phyloP scores from a whole-genome alignment of 2,329 filamentous ascomycete genomes.

The Xylariaceae sp. region DNA sequence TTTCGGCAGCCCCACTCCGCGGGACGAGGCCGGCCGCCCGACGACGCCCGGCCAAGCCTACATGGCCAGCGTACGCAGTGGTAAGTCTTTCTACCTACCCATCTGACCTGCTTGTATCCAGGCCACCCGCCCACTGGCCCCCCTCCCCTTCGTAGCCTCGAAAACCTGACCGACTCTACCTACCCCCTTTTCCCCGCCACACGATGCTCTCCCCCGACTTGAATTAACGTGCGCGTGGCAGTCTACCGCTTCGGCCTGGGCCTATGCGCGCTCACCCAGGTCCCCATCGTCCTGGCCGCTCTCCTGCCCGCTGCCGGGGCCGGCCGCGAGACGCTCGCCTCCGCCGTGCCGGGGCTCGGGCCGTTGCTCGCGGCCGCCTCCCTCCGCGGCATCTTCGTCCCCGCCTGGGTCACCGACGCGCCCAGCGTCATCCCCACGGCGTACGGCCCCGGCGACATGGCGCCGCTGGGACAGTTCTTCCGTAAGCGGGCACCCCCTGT shows the following conservation, averaged over 20 bases:
- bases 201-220: not conserved
- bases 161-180: too few species aligned
- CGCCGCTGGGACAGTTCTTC: constrained; percentile 17
- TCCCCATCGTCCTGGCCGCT: constrained; percentile 17
- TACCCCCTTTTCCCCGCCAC: too few species aligned
- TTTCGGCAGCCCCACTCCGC: constrained; percentile 16
- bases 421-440: constrained; percentile 12
- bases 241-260: constrained; percentile 23
- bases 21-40: constrained; percentile 13
- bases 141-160: too few species aligned
- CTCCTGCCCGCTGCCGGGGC: constrained; percentile 13
- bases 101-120: too few species aligned
- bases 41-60: constrained; percentile 19
- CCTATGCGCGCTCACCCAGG: constrained; percentile 16
- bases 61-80: constrained; percentile 16
- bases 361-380: constrained; percentile 16
- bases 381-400: constrained; percentile 19
- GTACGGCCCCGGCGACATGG: constrained; percentile 18
- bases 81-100: too few species aligned
- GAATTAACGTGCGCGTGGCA: constrained; percentile 8
- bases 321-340: constrained; percentile 13
- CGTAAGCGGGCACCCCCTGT: too few species aligned
- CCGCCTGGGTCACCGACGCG: constrained; percentile 8
- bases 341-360: constrained; percentile 12
- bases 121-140: too few species aligned